Evolutionary conservation across 768 basidiomycete species (phyloP), one percentile per base, ranked within the genome.

Genomic region (Psilocybe cubensis): DNA sequence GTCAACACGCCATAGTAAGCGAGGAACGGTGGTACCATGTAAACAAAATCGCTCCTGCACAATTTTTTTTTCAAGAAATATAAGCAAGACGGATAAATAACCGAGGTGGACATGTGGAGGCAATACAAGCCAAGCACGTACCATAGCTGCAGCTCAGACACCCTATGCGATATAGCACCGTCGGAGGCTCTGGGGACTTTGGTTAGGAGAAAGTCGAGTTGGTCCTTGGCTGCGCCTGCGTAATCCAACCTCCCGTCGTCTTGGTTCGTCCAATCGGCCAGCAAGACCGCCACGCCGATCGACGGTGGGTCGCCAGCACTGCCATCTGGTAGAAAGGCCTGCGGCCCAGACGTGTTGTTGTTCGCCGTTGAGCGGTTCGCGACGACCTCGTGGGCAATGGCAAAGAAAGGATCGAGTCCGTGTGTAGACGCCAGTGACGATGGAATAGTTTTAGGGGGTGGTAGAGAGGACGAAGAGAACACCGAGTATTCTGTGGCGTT

Each of bases 1-100:
- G 83, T 83, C 6, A 73, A 56, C 41, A 83, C 83, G 35, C 90
- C 94, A 68, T 92, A 93, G 70, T 92, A 94, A 0, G 93, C 91
- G 9, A 95, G 72, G 69, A 94, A 96, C 0, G 92, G 91, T 1
- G 92, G 92, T 0, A 88, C 88, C 92, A 93, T 93, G 68, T 87
- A 93, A 11, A 90, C 80, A 51, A 80, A 93, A 68, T 94, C 92
- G 51, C 83, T 83, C 90, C 91, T 91, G 50, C 1, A 49, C 54
- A 0, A 14, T 38, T 20, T n/a, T n/a, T n/a, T n/a, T n/a, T n/a
- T n/a, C n/a, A n/a, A n/a, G n/a, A 20, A 23, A 41, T 11, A 40
- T 33, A 11, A 45, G 7, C 23, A 47, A 20, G 14, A 31, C 17
- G 8, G 33, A 54, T 4, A 44, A 57, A 7, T 25, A 50, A 17